phyloP scores from a whole-genome alignment of 139 green algal genomes.

The Desmodesmus armatus region DNA sequence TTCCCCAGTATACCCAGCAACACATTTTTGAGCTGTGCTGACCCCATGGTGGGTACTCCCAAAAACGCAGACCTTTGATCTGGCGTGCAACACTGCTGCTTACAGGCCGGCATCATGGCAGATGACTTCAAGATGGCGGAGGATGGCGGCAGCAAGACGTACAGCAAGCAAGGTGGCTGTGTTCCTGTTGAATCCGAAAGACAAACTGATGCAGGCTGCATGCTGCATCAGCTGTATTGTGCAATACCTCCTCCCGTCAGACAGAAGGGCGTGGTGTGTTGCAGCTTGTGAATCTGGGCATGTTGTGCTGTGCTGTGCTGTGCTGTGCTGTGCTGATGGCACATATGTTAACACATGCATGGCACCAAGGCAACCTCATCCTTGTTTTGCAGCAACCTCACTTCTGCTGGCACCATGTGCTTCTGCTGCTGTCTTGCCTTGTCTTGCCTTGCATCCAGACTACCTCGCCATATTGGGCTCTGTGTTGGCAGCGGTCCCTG shows the following conservation, averaged over 20 bases:
- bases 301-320: not conserved
- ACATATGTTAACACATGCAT: not conserved
- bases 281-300: too few relatives aligned
- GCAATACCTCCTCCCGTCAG: not conserved
- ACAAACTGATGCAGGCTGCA: not conserved
- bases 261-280: too few relatives aligned
- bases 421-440: not conserved
- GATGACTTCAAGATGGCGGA: constrained; percentile 32
- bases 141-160: constrained; percentile 21
- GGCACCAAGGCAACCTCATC: not conserved
- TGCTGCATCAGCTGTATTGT: not conserved
- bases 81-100: too few relatives aligned
- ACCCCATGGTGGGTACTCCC: too few relatives aligned
- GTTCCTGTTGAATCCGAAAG: not conserved
- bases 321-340: not conserved
- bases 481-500: constrained; percentile 27
- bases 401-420: not conserved
- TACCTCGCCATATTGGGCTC: constrained; percentile 20
- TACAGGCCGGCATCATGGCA: not conserved
- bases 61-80: too few relatives aligned
- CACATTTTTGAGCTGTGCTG: too few relatives aligned
- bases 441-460: constrained; percentile 14
- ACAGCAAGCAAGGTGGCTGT: constrained; percentile 12
- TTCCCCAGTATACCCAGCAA: too few relatives aligned
- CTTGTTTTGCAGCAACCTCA: not conserved